A percentile compares a stretch with the other conserved stretches of the same genome.
These are phyloP conservation scores for Encephalitozoon romaleae DNA, from an alignment of 371 early-diverging fungal species.

Conservation along the genomic window DNA sequence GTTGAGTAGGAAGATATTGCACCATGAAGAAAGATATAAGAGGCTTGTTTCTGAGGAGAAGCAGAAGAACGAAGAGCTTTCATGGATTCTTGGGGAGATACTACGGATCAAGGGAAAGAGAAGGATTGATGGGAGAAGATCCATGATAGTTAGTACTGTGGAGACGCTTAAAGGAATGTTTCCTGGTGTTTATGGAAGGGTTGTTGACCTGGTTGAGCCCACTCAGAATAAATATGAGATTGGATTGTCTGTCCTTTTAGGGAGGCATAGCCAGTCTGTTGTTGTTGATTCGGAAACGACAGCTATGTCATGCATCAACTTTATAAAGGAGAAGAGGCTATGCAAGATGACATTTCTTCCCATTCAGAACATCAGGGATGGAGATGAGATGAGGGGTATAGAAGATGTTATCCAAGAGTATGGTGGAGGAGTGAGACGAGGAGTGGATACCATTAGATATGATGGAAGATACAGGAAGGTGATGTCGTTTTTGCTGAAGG, in stretches of 20 bases:
- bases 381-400: constrained; percentile 61
- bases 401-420: background rate
- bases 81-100: constrained; percentile 45
- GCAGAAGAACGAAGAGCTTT: constrained; percentile 71
- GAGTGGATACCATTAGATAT: constrained; percentile 74
- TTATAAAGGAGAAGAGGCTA: constrained; percentile 77
- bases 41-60: constrained; percentile 61
- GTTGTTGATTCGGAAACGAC: constrained; percentile 64
- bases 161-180: constrained; percentile 23
- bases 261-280: constrained; percentile 63
- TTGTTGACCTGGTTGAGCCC: constrained; percentile 78
- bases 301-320: constrained; percentile 66
- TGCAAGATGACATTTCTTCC: constrained; percentile 86
- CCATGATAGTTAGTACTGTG: constrained; percentile 67
- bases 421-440: constrained; percentile 67
- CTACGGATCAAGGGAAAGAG: constrained; percentile 67
- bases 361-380: constrained; percentile 66
- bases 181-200: constrained; percentile 75
- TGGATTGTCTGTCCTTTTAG: constrained; percentile 67
- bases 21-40: background rate
- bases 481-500: constrained; percentile 70
- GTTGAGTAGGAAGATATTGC: background rate
- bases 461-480: constrained; percentile 70
- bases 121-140: constrained; percentile 70
- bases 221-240: constrained; percentile 78